Conservation (phyloP, 2,329 filamentous ascomycete species). For the Bimuria novae-zelandiae region DNA sequence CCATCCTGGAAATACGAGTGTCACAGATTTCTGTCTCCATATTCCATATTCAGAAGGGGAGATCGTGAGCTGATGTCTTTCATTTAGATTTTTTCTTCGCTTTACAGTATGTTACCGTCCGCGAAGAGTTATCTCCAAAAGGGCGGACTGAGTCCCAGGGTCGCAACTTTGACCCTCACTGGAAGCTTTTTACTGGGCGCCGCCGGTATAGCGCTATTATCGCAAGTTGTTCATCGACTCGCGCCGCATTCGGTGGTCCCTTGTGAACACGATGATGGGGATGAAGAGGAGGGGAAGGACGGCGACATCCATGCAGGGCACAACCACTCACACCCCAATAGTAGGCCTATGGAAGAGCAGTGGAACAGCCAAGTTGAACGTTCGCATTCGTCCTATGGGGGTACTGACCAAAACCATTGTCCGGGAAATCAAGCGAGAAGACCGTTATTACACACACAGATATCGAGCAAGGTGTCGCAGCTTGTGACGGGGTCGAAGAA, state of each 20-base stretch:
- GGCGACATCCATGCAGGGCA: constrained; percentile 26
- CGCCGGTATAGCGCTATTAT: constrained; percentile 74
- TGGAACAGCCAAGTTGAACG: constrained; percentile 11
- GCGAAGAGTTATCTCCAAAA: constrained; percentile 76
- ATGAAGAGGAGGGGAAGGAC: constrained; percentile 49
- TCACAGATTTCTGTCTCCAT: not conserved
- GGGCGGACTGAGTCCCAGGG: constrained; percentile 68
- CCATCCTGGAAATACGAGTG: too few relatives aligned
- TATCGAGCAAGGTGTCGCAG: constrained; percentile 53
- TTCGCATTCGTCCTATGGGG: constrained; percentile 23
- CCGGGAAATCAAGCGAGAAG: constrained; percentile 23
- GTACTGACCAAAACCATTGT: constrained; percentile 17
- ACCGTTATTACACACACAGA: constrained; percentile 48
- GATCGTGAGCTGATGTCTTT: constrained; percentile 16
- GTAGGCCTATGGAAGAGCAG: constrained; percentile 27
- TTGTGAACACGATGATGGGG: constrained; percentile 75
- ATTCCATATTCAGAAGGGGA: not conserved
- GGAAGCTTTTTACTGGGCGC: constrained; percentile 73
- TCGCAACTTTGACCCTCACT: constrained; percentile 71
- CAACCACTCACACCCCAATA: not conserved
- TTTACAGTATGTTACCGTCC: constrained; percentile 92
- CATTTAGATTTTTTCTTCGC: constrained; percentile 79
- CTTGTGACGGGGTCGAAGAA: constrained; percentile 56
- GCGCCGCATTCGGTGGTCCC: constrained; percentile 81
- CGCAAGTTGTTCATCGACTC: constrained; percentile 71